phyloP scores from a whole-genome alignment of 331 rosid species.

The Malus hybrid region DNA sequence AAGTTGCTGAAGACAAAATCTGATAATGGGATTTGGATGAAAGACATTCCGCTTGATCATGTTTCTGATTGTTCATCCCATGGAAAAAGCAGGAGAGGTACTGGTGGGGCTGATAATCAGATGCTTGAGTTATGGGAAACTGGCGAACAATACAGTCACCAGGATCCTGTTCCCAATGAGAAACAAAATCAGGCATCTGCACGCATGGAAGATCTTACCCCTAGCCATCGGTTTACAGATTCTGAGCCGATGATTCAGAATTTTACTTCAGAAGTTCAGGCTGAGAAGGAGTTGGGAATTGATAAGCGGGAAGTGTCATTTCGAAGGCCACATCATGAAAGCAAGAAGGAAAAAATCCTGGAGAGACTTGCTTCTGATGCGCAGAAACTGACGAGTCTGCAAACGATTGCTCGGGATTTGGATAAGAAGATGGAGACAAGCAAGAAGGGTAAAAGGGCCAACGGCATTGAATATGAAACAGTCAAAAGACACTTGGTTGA shows the following conservation, averaged over 20 bases:
- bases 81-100: slow-evolving; percentile 38
- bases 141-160: slow-evolving; percentile 32
- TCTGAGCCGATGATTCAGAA: slow-evolving; percentile 21
- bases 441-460: slow-evolving; percentile 40
- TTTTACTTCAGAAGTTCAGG: slow-evolving; percentile 44
- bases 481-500: slow-evolving; percentile 63
- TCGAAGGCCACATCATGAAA: slow-evolving; percentile 30
- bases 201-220: slow-evolving; percentile 23
- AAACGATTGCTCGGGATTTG: slow-evolving; percentile 55
- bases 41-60: slow-evolving; percentile 79
- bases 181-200: slow-evolving; percentile 23
- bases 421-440: slow-evolving; percentile 53
- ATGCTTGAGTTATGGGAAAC: slow-evolving; percentile 66
- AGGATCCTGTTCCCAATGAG: slow-evolving; percentile 19
- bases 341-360: slow-evolving; percentile 53
- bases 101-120: slow-evolving; percentile 40
- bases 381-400: slow-evolving; percentile 57
- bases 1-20: slow-evolving; percentile 34
- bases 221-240: slow-evolving; percentile 21
- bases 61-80: slow-evolving; percentile 38
- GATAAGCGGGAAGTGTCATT: slow-evolving; percentile 61
- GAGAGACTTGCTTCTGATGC: slow-evolving; percentile 79
- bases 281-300: slow-evolving; percentile 67
- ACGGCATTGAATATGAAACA: slow-evolving; percentile 51
- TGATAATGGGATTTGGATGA: slow-evolving; percentile 46